Evolutionary conservation across 306 rosid genomes (phyloP).

Genomic region (Ammopiptanthus mongolicus): DNA sequence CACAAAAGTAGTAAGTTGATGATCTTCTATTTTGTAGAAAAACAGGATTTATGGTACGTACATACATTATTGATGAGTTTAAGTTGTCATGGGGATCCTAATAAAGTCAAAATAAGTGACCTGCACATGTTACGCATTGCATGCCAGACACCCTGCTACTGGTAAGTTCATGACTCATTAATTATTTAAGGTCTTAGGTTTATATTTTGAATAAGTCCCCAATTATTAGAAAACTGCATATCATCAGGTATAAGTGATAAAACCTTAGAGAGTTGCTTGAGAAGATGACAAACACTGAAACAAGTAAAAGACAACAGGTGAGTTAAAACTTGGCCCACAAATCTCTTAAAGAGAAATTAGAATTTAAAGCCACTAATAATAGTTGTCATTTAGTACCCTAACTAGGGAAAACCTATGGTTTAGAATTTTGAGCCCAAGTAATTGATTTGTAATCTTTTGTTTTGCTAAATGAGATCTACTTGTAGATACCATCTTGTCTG

Average conservation of each 20-base stretch:
- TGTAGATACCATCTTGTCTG: constrained; percentile 26
- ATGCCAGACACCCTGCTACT: background rate
- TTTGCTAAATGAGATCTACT: constrained; percentile 21
- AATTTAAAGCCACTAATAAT: constrained; percentile 35
- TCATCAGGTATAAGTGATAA: background rate
- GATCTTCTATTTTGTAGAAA: background rate
- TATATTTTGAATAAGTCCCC: background rate
- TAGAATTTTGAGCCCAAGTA: constrained; percentile 24
- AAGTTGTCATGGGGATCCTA: background rate
- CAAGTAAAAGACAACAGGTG: constrained; percentile 25
- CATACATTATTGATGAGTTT: background rate
- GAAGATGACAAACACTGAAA: constrained; percentile 25
- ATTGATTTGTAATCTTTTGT: constrained; percentile 20
- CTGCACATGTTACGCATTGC: constrained; percentile 19
- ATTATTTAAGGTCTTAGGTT: constrained; percentile 18
- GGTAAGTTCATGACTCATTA: constrained; percentile 7
- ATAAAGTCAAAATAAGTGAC: constrained; percentile 10
- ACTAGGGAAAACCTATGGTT: constrained; percentile 23
- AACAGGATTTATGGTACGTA: background rate
- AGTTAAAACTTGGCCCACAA: constrained; percentile 34
- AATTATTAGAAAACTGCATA: constrained; percentile 13
- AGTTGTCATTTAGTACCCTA: constrained; percentile 29
- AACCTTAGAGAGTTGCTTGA: constrained; percentile 14
- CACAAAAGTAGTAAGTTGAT: background rate
- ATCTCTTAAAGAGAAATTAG: constrained; percentile 24